Evolutionary conservation across 2,329 filamentous ascomycete genomes (phyloP).

Genomic region (Cordyceps farinosa): DNA sequence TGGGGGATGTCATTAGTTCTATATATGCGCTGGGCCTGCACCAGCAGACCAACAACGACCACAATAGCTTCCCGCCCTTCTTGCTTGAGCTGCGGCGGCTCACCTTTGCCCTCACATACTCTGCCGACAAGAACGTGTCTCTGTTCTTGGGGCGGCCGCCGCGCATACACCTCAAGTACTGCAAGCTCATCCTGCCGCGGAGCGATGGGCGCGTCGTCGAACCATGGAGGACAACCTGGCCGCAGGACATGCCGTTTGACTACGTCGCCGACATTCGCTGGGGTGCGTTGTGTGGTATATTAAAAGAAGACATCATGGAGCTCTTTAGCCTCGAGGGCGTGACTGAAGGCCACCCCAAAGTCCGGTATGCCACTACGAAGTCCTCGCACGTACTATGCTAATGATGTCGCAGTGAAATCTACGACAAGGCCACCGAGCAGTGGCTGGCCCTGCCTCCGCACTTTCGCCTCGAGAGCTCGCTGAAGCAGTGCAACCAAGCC

Average conservation of each 20-base stretch:
- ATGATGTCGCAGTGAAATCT: slow-evolving; percentile 6
- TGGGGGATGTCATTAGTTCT: slow-evolving; percentile 44
- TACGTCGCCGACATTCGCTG: slow-evolving; percentile 18
- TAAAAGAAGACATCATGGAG: slow-evolving; percentile 19
- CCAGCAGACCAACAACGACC: slow-evolving; percentile 28
- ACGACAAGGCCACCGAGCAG: slow-evolving; percentile 6
- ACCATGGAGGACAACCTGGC: slow-evolving; percentile 12
- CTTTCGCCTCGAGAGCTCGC: slow-evolving; percentile 16
- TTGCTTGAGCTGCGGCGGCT: slow-evolving; percentile 37
- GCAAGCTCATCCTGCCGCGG: slow-evolving; percentile 30
- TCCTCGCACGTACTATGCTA: background rate
- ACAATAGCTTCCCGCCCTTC: slow-evolving; percentile 33
- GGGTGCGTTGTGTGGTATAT: slow-evolving; percentile 12
- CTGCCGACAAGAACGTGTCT: slow-evolving; percentile 44
- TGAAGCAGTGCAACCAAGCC: slow-evolving; percentile 14
- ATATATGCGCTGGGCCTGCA: slow-evolving; percentile 47
- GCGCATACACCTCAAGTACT: slow-evolving; percentile 41
- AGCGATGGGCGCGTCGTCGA: background rate
- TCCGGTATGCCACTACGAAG: slow-evolving; percentile 1
- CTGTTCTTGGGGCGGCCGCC: slow-evolving; percentile 49
- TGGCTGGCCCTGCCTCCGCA: slow-evolving; percentile 15
- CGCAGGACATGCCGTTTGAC: slow-evolving; percentile 17
- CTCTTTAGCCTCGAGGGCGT: slow-evolving; percentile 5
- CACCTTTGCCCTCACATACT: slow-evolving; percentile 41
- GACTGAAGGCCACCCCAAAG: slow-evolving; percentile 10